Evolutionary conservation across 768 basidiomycete species (phyloP), one percentile per base, ranked within the genome.

Genomic region (Terana coerulea): DNA sequence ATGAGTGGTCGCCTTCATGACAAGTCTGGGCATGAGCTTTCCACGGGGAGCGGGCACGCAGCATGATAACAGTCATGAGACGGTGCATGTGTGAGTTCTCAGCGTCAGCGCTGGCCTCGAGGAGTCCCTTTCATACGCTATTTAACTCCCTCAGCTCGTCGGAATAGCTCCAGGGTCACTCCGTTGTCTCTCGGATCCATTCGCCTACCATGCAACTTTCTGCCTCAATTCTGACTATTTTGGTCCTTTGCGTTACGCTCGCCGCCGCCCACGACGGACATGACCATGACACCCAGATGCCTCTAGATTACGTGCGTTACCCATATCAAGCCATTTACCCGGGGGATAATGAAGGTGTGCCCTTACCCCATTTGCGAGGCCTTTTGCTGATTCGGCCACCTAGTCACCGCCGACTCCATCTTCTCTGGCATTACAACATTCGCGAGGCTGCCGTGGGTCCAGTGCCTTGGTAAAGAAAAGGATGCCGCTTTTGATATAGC

Each of bases 361-460:
- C 3, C 26, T 46, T 7, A 42, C 11, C 30, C 30, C 40, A 36
- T 40, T 30, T n/a, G 17, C n/a, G 41, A 22, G 30, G 39, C 12
- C 42, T 15, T 39, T 33, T 33, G 39, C 12, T 35, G n/a, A 30
- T 39, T 26, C 15, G 5, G 29, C 41, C 25, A n/a, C 42, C 10
- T 43, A 86, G 85, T 86, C 26, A 88, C 86, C 35, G 84, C 84
- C 3, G 84, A 93, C 62, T 81, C 89, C 15, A 70, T 86, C 30
- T 94, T 92, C 68, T 83, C 86, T 40, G 91, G 91, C 8, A 85
- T 91, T 29, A 81, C 83, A 1, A 90, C 89, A 2, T 95, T 93
- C 64, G 91, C 92, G 15, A 91, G 79, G 66, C 75, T 95, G n/a
- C 89, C 89, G 24, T 91, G 87, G 80, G 76, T 83, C 1, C 79